A percentile compares a stretch with the other conserved stretches of the same genome.
Evolutionary conservation across 1,139 yeast genomes (phyloP).

Genomic region (Hemisphaericaspora subhashii): DNA sequence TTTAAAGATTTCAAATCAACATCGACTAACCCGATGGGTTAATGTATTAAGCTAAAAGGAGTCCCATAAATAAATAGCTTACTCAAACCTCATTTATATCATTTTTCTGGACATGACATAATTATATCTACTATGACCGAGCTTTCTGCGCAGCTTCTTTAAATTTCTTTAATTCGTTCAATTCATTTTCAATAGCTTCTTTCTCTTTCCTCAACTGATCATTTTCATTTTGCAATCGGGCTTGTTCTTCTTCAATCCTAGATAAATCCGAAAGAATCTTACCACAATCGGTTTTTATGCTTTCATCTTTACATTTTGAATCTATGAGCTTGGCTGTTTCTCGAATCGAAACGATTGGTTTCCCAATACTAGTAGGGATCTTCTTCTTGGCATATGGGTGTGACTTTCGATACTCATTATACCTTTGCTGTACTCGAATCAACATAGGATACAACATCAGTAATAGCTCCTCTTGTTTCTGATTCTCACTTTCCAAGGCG

Average conservation of each 20-base stretch:
- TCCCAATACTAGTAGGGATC: conserved; percentile 4
- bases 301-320: conserved; percentile 22
- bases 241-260: conserved; percentile 11
- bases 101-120: no score
- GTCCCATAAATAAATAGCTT: no score
- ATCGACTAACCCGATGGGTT: no score
- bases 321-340: conserved; percentile 26
- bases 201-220: conserved; percentile 14
- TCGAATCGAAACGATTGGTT: conserved; percentile 14
- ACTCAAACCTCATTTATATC: no score
- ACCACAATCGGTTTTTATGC: conserved; percentile 24
- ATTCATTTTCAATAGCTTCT: conserved; percentile 1
- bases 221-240: conserved; percentile 14
- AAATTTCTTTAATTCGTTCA: conserved; percentile 1
- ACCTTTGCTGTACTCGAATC: no score
- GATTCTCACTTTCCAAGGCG: conserved; percentile 31
- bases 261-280: conserved; percentile 22
- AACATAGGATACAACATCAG: no score
- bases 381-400: conserved; percentile 1
- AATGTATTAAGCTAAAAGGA: no score
- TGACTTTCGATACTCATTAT: no score
- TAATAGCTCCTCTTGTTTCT: conserved; percentile 31
- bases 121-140: no score
- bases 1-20: no score
- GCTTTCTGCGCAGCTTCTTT: background rate